Percentiles rank a stretch among this genome's conserved stretches.
These are phyloP conservation scores for Kwoniella shandongensis DNA, from an alignment of 768 basidiomycete genomes.

Conservation along the genomic window DNA sequence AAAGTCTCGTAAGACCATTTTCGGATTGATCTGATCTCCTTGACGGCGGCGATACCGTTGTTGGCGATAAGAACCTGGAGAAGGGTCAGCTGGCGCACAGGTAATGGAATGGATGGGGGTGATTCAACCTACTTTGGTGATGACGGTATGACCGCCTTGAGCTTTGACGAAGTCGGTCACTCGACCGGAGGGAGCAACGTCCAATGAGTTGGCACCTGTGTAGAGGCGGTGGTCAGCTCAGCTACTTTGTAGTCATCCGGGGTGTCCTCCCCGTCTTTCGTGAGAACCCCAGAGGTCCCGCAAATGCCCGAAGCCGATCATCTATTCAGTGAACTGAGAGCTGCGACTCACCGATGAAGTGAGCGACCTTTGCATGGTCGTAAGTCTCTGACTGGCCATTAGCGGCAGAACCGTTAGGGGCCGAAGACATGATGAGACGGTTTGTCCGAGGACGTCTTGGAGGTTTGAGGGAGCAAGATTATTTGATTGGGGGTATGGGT, in stretches of 20 bases:
- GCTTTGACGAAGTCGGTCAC: slow-evolving; percentile 87
- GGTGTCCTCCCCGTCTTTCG: not conserved
- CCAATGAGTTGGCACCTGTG: slow-evolving; percentile 86
- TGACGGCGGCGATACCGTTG: slow-evolving; percentile 98
- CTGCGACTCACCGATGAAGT: slow-evolving; percentile 62
- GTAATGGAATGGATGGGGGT: not conserved
- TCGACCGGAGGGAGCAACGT: slow-evolving; percentile 72
- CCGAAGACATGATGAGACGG: slow-evolving; percentile 12
- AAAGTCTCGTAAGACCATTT: slow-evolving; percentile 99
- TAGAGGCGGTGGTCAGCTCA: too few relatives aligned
- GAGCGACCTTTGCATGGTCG: slow-evolving; percentile 64
- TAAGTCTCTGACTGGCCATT: slow-evolving; percentile 36
- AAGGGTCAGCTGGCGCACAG: not conserved
- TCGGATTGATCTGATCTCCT: slow-evolving; percentile 96
- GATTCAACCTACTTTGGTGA: slow-evolving; percentile 75
- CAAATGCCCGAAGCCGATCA: too few relatives aligned
- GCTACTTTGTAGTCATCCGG: not conserved
- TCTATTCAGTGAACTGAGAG: too few relatives aligned
- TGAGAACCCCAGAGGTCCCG: too few relatives aligned
- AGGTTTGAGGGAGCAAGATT: not conserved
- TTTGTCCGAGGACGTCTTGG: too few relatives aligned
- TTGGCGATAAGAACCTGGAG: slow-evolving; percentile 93
- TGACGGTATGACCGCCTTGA: slow-evolving; percentile 94
- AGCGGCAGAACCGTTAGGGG: slow-evolving; percentile 18
- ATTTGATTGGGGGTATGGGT: not conserved